Evolutionary conservation across 2,329 filamentous ascomycete species (phyloP).

Genomic region (Albophoma yamanashiensis): DNA sequence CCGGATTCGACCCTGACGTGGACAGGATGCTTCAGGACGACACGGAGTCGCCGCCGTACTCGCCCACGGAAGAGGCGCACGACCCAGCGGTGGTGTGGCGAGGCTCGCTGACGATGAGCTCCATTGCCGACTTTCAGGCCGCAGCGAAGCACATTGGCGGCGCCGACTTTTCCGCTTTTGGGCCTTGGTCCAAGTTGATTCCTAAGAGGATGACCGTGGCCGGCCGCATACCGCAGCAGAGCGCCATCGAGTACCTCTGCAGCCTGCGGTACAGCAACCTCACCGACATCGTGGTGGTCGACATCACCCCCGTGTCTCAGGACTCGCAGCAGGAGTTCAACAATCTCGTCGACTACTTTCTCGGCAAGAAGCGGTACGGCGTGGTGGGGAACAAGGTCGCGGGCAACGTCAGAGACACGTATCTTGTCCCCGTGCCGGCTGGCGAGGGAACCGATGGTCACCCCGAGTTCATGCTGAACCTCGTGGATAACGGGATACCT

Average conservation of each 20-base stretch:
- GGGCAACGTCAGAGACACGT: slow-evolving; percentile 76
- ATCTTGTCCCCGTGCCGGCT: slow-evolving; percentile 74
- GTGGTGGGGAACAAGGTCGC: slow-evolving; percentile 70
- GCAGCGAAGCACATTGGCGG: slow-evolving; percentile 79
- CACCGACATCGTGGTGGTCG: slow-evolving; percentile 76
- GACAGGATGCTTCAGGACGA: slow-evolving; percentile 79
- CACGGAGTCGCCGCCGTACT: slow-evolving; percentile 72
- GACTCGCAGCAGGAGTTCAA: slow-evolving; percentile 54
- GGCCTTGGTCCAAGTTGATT: slow-evolving; percentile 65
- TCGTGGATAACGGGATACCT: slow-evolving; percentile 76
- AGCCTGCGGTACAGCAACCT: slow-evolving; percentile 71
- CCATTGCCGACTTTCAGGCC: slow-evolving; percentile 63
- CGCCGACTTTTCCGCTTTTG: slow-evolving; percentile 57
- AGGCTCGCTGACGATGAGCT: slow-evolving; percentile 65
- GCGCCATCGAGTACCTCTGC: slow-evolving; percentile 85
- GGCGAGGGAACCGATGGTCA: slow-evolving; percentile 48
- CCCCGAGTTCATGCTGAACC: slow-evolving; percentile 78
- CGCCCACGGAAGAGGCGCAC: slow-evolving; percentile 58
- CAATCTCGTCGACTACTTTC: slow-evolving; percentile 79
- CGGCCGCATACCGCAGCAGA: slow-evolving; percentile 70
- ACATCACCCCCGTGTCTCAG: slow-evolving; percentile 54
- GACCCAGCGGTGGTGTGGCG: slow-evolving; percentile 70
- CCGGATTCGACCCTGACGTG: slow-evolving; percentile 75
- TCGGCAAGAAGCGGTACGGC: slow-evolving; percentile 70
- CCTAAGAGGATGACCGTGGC: slow-evolving; percentile 60